Conservation (phyloP, 2,329 filamentous ascomycete genomes). For the Aspergillus candidus region DNA sequence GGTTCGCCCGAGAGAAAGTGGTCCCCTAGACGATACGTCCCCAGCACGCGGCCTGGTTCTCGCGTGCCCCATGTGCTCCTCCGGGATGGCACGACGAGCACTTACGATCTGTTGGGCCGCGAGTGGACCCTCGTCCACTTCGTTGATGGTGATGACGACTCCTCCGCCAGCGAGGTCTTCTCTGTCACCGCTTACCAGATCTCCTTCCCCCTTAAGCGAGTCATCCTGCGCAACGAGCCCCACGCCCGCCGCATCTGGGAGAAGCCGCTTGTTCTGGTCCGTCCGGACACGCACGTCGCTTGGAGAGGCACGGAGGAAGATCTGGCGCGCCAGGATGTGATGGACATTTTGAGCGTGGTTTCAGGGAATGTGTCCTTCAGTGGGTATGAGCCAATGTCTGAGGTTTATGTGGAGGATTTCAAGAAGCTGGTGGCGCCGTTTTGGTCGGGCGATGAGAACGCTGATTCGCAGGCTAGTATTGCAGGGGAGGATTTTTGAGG, state of each 20-base stretch:
- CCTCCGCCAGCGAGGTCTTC: background rate
- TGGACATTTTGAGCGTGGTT: background rate
- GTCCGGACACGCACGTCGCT: slow-evolving; percentile 25
- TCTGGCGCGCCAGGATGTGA: background rate
- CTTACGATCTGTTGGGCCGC: slow-evolving; percentile 23
- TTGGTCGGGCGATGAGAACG: no score
- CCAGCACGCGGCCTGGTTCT: slow-evolving; percentile 26
- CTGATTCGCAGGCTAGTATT: no score
- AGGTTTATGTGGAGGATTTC: no score
- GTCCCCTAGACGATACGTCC: slow-evolving; percentile 15
- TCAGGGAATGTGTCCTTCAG: background rate
- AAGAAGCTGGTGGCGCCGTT: no score
- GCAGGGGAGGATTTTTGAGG: no score
- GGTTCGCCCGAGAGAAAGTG: slow-evolving; percentile 10
- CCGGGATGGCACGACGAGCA: slow-evolving; percentile 20
- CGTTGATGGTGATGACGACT: slow-evolving; percentile 1
- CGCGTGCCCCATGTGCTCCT: slow-evolving; percentile 29
- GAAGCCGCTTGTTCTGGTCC: slow-evolving; percentile 17
- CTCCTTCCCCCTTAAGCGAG: slow-evolving; percentile 14
- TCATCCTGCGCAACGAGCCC: slow-evolving; percentile 12
- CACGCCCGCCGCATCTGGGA: slow-evolving; percentile 21
- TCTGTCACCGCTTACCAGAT: background rate
- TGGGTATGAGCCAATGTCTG: background rate
- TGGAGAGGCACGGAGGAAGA: slow-evolving; percentile 13
- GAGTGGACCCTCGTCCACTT: slow-evolving; percentile 20